Percentiles rank a stretch among this genome's conserved stretches.
Evolutionary conservation across 176 grass and related monocot species (phyloP).

Genomic region (Otatea glauca): DNA sequence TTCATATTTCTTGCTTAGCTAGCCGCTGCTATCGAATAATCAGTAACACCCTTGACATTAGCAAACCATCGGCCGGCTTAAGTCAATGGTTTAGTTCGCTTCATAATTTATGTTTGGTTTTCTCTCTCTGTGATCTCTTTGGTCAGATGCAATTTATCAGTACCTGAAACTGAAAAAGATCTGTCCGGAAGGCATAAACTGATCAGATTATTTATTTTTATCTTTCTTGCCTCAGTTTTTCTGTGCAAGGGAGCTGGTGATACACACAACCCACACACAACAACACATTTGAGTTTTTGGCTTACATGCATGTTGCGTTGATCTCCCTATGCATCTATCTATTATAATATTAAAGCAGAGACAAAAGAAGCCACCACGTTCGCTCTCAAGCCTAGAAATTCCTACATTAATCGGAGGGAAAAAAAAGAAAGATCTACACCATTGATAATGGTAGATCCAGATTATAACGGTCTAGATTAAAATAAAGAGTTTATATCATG

Average conservation of each 20-base stretch:
- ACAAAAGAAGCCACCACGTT: too few species aligned
- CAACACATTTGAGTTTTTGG: neutral
- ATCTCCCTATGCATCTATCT: too few species aligned
- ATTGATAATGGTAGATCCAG: too few species aligned
- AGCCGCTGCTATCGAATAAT: neutral
- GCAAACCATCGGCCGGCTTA: too few species aligned
- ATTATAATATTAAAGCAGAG: too few species aligned
- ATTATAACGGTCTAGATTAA: too few species aligned
- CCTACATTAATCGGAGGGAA: too few species aligned
- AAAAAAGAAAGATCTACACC: too few species aligned
- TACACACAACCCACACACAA: neutral
- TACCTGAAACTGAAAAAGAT: slow-evolving; percentile 1
- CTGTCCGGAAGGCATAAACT: neutral
- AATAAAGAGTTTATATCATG: too few species aligned
- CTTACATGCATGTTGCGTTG: too few species aligned
- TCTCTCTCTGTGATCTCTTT: neutral
- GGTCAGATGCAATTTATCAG: slow-evolving; percentile 1
- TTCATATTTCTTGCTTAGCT: neutral
- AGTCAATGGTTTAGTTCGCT: too few species aligned
- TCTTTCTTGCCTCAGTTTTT: neutral
- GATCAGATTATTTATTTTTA: neutral
- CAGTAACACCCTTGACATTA: neutral
- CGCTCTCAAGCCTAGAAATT: too few species aligned
- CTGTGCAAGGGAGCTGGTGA: neutral
- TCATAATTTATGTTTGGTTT: neutral